Evolutionary conservation across 441 rosid species (phyloP), one percentile per base, ranked within the genome.

Genomic region (Arabidopsis hybrid): DNA sequence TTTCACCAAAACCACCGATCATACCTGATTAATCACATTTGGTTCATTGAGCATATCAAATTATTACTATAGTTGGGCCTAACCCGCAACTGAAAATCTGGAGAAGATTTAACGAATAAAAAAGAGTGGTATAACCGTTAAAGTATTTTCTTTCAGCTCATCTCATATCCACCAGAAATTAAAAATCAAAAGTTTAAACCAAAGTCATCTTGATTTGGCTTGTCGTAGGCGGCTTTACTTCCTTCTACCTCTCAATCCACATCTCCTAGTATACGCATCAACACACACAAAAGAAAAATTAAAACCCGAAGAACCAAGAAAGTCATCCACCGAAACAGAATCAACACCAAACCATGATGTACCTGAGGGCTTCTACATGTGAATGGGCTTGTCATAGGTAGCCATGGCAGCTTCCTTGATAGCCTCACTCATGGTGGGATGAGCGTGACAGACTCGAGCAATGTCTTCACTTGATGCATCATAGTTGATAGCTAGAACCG

Each of bases 361-460:
- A 78, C 78, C 81, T 72, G 55, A 31, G 74, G 5, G 14, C 14
- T 62, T 74, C 75, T 83, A 93, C 49, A 95, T 79, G 85, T 95
- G 99, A 84, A 95, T 93, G 75, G 99, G 97, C 87, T 93, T 95
- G 91, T 93, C 99, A 57, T 91, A 80, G 45, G 98, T 91, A 40
- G 99, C 99, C 99, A 95, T 91, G 51, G 98, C 99, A 53, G 99
- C 99, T 86, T 95, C 99, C 91, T 95, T 95, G 83, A 95, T 65
- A 36, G 98, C 99, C 81, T 95, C 99, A 39, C 99, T 95, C 99
- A 95, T 88, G 18, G 99, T 95, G 21, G 99, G 99, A 75, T 91
- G 99, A 45, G 99, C 99, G 55, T 93, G 99, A 83, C 99, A 95
- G 55, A 93, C 95, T 3, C 98, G 93, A 17, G 98, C 98, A 10